These are phyloP conservation scores for Coniella lustricola DNA, from an alignment of 2,329 filamentous ascomycete genomes.

Conservation along the genomic window DNA sequence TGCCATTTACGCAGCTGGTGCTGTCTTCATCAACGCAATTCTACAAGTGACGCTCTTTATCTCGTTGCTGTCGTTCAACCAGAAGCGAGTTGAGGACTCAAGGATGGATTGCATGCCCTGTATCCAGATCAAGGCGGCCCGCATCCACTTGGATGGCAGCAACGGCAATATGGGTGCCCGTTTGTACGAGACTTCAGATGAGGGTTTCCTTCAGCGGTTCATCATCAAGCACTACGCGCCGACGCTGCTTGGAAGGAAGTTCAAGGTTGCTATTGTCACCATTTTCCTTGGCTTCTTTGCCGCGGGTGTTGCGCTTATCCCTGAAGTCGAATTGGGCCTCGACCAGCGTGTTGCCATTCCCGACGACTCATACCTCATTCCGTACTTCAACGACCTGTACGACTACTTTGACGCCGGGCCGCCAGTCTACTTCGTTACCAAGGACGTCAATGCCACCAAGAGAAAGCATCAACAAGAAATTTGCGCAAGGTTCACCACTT, in stretches of 20 bases:
- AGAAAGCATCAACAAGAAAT: constrained; percentile 73
- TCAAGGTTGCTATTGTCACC: constrained; percentile 69
- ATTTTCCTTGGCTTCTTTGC: constrained; percentile 85
- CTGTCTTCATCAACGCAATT: constrained; percentile 94
- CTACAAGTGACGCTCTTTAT: constrained; percentile 97
- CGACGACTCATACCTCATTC: constrained; percentile 87
- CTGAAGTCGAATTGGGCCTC: constrained; percentile 76
- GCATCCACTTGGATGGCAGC: constrained; percentile 55
- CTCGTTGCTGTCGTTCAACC: constrained; percentile 84
- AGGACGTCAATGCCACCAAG: constrained; percentile 70
- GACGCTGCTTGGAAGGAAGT: constrained; percentile 67
- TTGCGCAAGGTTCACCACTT: constrained; percentile 86
- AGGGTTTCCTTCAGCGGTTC: constrained; percentile 76
- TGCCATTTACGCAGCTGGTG: constrained; percentile 90
- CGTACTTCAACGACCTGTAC: constrained; percentile 94
- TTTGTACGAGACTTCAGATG: constrained; percentile 70
- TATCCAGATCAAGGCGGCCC: constrained; percentile 69
- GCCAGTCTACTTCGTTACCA: constrained; percentile 92
- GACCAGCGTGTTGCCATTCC: constrained; percentile 94
- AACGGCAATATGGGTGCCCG: constrained; percentile 53
- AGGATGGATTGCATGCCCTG: constrained; percentile 91
- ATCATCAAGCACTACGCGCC: constrained; percentile 89
- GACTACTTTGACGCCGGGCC: constrained; percentile 86
- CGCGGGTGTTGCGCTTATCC: constrained; percentile 75
- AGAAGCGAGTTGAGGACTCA: constrained; percentile 79